Percentiles rank a stretch among this genome's conserved stretches.
Conservation (phyloP, 2,329 filamentous ascomycete genomes). For the Escovopsis sp. region DNA sequence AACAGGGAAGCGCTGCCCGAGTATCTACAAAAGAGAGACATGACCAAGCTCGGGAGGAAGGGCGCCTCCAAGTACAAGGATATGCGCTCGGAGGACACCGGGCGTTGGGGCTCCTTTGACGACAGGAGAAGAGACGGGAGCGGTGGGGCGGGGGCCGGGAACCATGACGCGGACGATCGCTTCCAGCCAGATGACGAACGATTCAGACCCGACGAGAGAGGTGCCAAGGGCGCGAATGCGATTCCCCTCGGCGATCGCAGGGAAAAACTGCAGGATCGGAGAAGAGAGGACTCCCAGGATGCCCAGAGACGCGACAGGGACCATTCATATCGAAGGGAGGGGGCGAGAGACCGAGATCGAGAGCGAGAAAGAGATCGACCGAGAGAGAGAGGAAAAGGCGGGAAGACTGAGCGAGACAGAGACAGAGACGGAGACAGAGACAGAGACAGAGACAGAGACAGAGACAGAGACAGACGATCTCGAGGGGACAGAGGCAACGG, state of each 20-base stretch:
- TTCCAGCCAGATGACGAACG: conserved; percentile 50
- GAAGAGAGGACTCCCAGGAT: conserved; percentile 16
- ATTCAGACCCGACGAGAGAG: conserved; percentile 25
- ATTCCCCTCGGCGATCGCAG: conserved; percentile 52
- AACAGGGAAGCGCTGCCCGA: conserved; percentile 76
- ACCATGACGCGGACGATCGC: conserved; percentile 41
- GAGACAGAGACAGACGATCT: conserved; percentile 1
- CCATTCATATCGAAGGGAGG: conserved; percentile 7
- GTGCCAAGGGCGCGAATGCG: conserved; percentile 51
- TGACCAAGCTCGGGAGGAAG: conserved; percentile 87
- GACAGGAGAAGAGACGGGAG: conserved; percentile 25
- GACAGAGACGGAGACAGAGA: conserved; percentile 6
- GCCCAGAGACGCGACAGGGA: conserved; percentile 14
- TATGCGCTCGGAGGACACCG: conserved; percentile 79
- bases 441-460: not conserved
- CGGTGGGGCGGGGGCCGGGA: conserved; percentile 9
- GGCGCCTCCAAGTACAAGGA: conserved; percentile 83
- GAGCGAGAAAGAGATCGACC: too few species aligned
- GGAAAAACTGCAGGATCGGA: conserved; percentile 9
- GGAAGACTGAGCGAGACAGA: conserved; percentile 14
- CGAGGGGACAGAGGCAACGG: conserved; percentile 1
- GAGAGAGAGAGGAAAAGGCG: too few species aligned
- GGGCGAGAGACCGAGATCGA: not conserved
- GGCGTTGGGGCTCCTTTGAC: conserved; percentile 58
- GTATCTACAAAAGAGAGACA: conserved; percentile 83